A percentile compares a stretch with the other conserved stretches of the same genome.
Evolutionary conservation across 495 filamentous ascomycete genomes (phyloP).

Genomic region (Trypethelium eluteriae): DNA sequence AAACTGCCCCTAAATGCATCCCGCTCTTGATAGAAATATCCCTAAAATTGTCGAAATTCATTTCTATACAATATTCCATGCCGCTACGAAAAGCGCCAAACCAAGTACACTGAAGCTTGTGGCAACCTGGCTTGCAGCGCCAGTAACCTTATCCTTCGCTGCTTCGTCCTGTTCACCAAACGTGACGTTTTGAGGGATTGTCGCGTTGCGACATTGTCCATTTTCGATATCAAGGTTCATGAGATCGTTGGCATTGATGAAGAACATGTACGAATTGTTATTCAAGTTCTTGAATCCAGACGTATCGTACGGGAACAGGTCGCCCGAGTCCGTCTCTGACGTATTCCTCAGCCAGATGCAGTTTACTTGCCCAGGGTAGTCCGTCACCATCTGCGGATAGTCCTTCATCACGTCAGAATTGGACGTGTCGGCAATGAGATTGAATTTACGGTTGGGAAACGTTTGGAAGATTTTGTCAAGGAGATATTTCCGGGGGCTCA

Average conservation of each 20-base stretch:
- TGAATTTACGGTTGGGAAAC: constrained; percentile 65
- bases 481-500: constrained; percentile 59
- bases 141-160: constrained; percentile 2
- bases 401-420: constrained; percentile 71
- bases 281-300: constrained; percentile 57
- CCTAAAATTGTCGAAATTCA: neutral
- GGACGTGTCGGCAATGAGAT: constrained; percentile 68
- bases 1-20: neutral
- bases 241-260: constrained; percentile 61
- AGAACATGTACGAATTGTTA: constrained; percentile 68
- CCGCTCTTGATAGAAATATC: neutral
- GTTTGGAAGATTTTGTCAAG: constrained; percentile 66
- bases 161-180: constrained; percentile 52
- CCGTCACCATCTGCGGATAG: constrained; percentile 58
- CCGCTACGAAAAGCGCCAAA: neutral
- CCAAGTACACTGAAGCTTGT: neutral
- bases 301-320: constrained; percentile 68
- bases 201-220: constrained; percentile 60
- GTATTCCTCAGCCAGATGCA: constrained; percentile 77
- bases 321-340: constrained; percentile 51
- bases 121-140: neutral
- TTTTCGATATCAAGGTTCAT: constrained; percentile 57
- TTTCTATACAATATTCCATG: constrained; percentile 1
- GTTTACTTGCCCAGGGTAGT: constrained; percentile 63
- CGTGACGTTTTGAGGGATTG: constrained; percentile 58